Evolutionary conservation across 306 rosid genomes (phyloP), one percentile per base, ranked within the genome.

Genomic region (Albizia julibrissin): DNA sequence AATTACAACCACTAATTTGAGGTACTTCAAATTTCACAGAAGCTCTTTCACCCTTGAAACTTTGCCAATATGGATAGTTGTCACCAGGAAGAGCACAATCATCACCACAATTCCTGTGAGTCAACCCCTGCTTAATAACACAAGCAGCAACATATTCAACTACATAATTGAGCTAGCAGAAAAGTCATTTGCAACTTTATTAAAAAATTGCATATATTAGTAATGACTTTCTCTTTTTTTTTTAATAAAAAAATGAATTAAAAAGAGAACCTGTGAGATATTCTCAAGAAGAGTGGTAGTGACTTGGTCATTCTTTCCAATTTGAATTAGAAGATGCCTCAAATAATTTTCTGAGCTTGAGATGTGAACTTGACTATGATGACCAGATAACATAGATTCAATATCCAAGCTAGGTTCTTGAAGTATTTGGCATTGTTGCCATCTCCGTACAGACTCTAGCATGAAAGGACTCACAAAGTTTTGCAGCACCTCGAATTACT

Each of bases 231-330:
- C 3, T 10, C 33, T 27, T 0, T 14, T 64, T 15, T 14, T 26
- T 12, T 6, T 12, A 33, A 14, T 1, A 31, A 65, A 29, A 7
- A 2, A 65, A 7, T 0, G 3, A 5, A 65, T 5, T 31, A 65
- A 1, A 13, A 3, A 66, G 43, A 31, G 16, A 34, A 79, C 87
- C 70, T 84, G 74, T 61, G 50, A 84, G 27, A 84, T 67, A 19
- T 3, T 37, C 59, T 84, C 74, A 37, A 12, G 43, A 16, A 74
- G 46, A 66, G 29, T 0, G 2, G 2, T 5, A 3, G 66, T 59
- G 66, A 59, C 43, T 43, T 46, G 44, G 49, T 59, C 19, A 26
- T 34, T 54, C 68, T 9, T 69, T 59, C 84, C 87, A 66, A 84
- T 69, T 13, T 59, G 69, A 24, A 84, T 68, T 21, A 75, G 22